Evolutionary conservation across 2,329 filamentous ascomycete species (phyloP), one percentile per base, ranked within the genome.

Genomic region (Aspergillus sp.): DNA sequence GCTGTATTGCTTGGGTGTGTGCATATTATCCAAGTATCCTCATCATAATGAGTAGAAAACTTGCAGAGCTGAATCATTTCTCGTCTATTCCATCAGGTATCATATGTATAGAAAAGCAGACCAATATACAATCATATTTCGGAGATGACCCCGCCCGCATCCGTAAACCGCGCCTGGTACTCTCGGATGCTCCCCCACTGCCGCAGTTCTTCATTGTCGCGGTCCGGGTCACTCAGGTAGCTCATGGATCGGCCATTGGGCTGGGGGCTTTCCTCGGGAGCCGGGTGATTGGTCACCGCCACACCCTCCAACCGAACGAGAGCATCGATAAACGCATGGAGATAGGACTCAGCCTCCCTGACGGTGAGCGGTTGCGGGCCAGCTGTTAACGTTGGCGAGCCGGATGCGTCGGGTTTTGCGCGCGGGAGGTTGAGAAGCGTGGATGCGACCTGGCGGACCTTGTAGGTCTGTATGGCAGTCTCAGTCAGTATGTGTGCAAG

Each of bases 361-460:
- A 60, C 57, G 7, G 65, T 69, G 43, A 73, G 58, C 3, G 62
- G 55, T 32, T 70, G 67, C 1, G 63, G 63, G 2, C 60, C 65
- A 5, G 64, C 45, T n/a, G 58, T 47, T 11, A 51, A 45, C 11
- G 54, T 24, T 35, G 80, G 81, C 22, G 77, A 72, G 40, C 77
- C 72, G 45, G 56, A 26, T 22, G 50, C 44, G 26, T 52, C 47
- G 19, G 49, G 33, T 9, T 45, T 51, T 8, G 53, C 50, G 8
- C 78, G 76, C 2, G 82, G 81, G 1, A 79, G 75, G 56, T 88
- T 84, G 45, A 95, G 81, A 7, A 95, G 79, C 0, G 90, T 94
- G 24, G 86, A 87, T 1, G 90, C 90, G 36, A 95, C 87, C 65
- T 89, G 87, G 9, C 90, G 87, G 60, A 95, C 89, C 76, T 95